These are phyloP conservation scores for Penicillium sclerotigenum DNA, from an alignment of 2,329 filamentous ascomycete genomes.

Conservation along the genomic window DNA sequence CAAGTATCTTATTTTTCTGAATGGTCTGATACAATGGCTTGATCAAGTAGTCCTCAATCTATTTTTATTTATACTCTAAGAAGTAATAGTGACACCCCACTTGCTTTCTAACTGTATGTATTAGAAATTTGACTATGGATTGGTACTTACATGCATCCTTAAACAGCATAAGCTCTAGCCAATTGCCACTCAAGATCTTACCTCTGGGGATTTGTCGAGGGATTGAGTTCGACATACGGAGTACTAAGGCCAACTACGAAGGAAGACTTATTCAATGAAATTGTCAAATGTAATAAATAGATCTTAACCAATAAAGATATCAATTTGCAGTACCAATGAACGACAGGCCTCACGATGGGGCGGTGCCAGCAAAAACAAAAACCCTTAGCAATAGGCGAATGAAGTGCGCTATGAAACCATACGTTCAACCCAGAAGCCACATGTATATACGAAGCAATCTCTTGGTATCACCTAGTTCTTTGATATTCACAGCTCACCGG, in stretches of 20 bases:
- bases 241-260: background rate
- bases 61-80: background rate
- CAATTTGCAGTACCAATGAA: constrained; percentile 12
- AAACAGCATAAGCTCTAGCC: background rate
- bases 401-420: constrained; percentile 9
- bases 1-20: background rate
- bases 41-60: background rate
- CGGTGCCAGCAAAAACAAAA: constrained; percentile 10
- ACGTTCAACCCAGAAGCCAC: constrained; percentile 9
- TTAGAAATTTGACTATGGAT: background rate
- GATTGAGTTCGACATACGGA: background rate
- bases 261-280: constrained; percentile 4
- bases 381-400: constrained; percentile 12
- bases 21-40: constrained; percentile 1
- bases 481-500: constrained; percentile 13
- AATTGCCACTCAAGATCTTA: background rate
- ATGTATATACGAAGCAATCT: constrained; percentile 20
- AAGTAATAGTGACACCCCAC: background rate
- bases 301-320: constrained; percentile 14
- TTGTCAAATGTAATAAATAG: constrained; percentile 14
- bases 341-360: constrained; percentile 2
- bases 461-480: constrained; percentile 8
- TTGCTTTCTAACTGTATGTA: background rate
- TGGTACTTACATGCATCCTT: background rate
- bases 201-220: background rate